These are phyloP conservation scores for Filosporella fistucella DNA, from an alignment of 495 filamentous ascomycete species.

Conservation along the genomic window DNA sequence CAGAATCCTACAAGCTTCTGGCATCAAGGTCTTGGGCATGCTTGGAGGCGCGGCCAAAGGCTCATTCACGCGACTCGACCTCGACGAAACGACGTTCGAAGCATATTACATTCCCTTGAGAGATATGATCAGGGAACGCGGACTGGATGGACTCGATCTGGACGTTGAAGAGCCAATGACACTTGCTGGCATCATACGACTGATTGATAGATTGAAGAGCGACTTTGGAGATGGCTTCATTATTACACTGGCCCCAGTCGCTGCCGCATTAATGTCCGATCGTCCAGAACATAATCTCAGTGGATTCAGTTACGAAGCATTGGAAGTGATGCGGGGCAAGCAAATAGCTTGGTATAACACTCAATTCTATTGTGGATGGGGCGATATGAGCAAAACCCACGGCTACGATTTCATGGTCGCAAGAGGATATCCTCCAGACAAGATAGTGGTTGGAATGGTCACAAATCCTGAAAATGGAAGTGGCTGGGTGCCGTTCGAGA, in stretches of 20 bases:
- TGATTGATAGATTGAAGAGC: slow-evolving; percentile 65
- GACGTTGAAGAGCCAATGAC: slow-evolving; percentile 82
- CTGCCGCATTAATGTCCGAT: slow-evolving; percentile 56
- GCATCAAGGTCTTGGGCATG: slow-evolving; percentile 76
- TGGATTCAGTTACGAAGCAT: slow-evolving; percentile 66
- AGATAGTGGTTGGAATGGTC: slow-evolving; percentile 67
- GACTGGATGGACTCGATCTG: slow-evolving; percentile 70
- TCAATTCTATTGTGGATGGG: slow-evolving; percentile 85
- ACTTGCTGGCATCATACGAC: slow-evolving; percentile 58
- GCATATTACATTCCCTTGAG: slow-evolving; percentile 61
- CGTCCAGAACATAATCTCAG: slow-evolving; percentile 52
- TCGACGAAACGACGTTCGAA: slow-evolving; percentile 50
- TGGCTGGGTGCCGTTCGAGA: slow-evolving; percentile 50
- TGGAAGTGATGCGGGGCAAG: slow-evolving; percentile 59
- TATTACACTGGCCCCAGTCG: slow-evolving; percentile 77
- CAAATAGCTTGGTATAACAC: slow-evolving; percentile 77
- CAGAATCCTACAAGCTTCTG: slow-evolving; percentile 53
- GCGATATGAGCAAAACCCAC: slow-evolving; percentile 50
- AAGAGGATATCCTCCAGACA: slow-evolving; percentile 57
- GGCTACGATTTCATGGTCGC: slow-evolving; percentile 62
- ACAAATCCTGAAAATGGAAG: slow-evolving; percentile 65
- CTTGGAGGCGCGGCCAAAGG: slow-evolving; percentile 75
- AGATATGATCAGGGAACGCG: slow-evolving; percentile 49
- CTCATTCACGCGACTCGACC: slow-evolving; percentile 62
- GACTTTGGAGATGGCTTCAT: slow-evolving; percentile 70